Evolutionary conservation across 225 moss, liverwort and hornwort species (phyloP), one percentile per base, ranked within the genome.

Genomic region (Pleurozium schreberi): DNA sequence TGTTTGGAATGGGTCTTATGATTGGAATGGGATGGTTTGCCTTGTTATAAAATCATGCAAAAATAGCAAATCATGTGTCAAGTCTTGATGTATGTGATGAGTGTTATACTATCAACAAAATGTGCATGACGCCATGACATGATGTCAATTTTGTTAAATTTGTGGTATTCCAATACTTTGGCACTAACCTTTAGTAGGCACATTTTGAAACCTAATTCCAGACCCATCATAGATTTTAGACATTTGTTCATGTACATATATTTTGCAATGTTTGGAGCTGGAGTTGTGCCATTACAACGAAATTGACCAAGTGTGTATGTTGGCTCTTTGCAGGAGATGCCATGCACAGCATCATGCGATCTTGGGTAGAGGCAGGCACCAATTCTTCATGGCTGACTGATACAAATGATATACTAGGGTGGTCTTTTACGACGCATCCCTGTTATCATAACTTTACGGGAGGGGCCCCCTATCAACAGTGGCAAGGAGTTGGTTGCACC

Each of bases 401-500:
- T 16, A 9, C 43, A 70, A 18, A 12, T 53, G 53, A 14, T 14
- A 4, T 9, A 55, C 8, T 31, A 27, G 1, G 3, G n/a, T 79
- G 78, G 78, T 57, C 36, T 16, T 57, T 79, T 25, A n/a, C 4
- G 4, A 57, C 57, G 25, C 79, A 79, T 55, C 79, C 79, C 14
- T 79, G 79, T 36, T 20, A 11, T 49, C 14, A 53, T 14, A 53
- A 53, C 7, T 55, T 5, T 18, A 18, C 17, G 53, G 11, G 53
- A 53, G 53, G 5, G 12, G 11, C 12, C 18, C 18, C 55, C 30
- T 21, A n/a, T 11, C 3, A 27, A 4, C 21, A 10, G n/a, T 43
- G 71, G 71, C 1, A 0, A 16, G 43, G 45, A 47, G 18, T 74
- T 18, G 0, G 0, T 9, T 74, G 47, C 4, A 0, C 0, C 1